Percentiles rank a stretch among this genome's conserved stretches.
Evolutionary conservation across 1,284 basidiomycete species (phyloP).

Genomic region (Cutaneotrichosporon mucoides): DNA sequence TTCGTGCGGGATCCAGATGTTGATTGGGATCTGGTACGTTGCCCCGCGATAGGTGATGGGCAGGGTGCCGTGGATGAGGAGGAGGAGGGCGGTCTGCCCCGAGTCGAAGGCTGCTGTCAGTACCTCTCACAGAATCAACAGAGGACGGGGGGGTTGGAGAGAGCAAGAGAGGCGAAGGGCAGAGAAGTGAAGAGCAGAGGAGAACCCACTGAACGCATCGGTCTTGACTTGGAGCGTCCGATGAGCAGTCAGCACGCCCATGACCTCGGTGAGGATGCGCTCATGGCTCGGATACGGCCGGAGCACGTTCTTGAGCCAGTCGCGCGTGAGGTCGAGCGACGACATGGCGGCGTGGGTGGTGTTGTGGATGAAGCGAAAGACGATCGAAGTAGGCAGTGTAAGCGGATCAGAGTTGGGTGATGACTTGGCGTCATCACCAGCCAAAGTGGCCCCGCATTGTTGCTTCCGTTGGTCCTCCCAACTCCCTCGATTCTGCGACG

Average conservation of each 20-base stretch:
- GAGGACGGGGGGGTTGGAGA: background rate
- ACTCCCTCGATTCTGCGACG: no score
- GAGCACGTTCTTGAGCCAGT: conserved; percentile 71
- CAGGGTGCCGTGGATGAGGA: conserved; percentile 84
- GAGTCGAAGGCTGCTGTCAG: conserved; percentile 74
- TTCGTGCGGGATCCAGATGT: conserved; percentile 78
- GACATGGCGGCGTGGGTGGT: conserved; percentile 21
- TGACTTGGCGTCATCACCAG: background rate
- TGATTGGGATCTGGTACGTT: conserved; percentile 90
- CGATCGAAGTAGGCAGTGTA: background rate
- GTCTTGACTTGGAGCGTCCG: conserved; percentile 77
- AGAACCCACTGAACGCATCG: conserved; percentile 77
- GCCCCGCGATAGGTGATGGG: conserved; percentile 74
- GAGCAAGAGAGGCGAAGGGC: background rate
- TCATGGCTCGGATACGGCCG: conserved; percentile 61
- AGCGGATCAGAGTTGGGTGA: background rate
- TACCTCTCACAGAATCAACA: background rate
- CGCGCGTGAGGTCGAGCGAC: conserved; percentile 50
- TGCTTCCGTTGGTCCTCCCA: background rate
- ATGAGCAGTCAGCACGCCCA: conserved; percentile 59
- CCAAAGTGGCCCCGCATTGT: background rate
- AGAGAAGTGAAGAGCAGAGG: background rate
- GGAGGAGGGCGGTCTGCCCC: conserved; percentile 82
- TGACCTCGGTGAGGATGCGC: conserved; percentile 61
- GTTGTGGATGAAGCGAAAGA: background rate